A percentile compares a stretch with the other conserved stretches of the same genome.
phyloP scores from a whole-genome alignment of 768 basidiomycete genomes.

The Leccinum pellstonianum region DNA sequence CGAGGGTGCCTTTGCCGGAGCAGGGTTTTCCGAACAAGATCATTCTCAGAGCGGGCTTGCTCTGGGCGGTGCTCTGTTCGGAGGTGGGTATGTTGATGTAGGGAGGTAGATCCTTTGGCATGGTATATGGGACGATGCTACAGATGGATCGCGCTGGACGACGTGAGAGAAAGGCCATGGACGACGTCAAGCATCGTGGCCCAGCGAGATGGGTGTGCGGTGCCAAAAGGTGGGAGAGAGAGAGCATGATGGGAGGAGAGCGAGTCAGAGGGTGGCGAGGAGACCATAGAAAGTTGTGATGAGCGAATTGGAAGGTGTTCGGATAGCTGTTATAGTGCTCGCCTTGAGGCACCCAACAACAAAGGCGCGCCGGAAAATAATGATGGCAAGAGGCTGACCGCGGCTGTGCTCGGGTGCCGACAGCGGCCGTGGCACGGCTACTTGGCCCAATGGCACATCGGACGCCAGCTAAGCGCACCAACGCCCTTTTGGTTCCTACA shows the following conservation, averaged over 20 bases:
- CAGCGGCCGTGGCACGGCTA: background rate
- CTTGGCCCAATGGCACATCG: background rate
- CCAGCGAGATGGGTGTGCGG: background rate
- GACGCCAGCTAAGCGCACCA: background rate
- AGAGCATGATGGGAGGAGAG: background rate
- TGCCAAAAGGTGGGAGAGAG: conserved; percentile 1
- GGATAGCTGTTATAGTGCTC: conserved; percentile 14
- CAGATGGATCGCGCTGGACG: conserved; percentile 16
- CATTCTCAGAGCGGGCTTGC: conserved; percentile 39
- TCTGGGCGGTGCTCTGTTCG: conserved; percentile 27
- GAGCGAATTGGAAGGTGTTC: conserved; percentile 2
- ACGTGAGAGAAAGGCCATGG: conserved; percentile 1
- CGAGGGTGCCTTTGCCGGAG: conserved; percentile 81
- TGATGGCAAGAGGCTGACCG: background rate
- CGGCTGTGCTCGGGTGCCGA: conserved; percentile 9
- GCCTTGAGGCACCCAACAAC: conserved; percentile 22
- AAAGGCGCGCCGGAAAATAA: conserved; percentile 8
- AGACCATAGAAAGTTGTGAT: background rate
- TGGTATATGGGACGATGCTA: conserved; percentile 20
- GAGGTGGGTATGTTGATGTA: conserved; percentile 39
- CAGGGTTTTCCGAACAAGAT: conserved; percentile 59
- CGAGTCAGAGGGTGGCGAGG: background rate
- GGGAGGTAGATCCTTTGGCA: conserved; percentile 46
- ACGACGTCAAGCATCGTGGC: conserved; percentile 3
- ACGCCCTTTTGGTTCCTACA: background rate